Percentiles rank a stretch among this genome's conserved stretches.
Conservation (phyloP, 768 basidiomycete species). For the Pleurotus tuoliensis region DNA sequence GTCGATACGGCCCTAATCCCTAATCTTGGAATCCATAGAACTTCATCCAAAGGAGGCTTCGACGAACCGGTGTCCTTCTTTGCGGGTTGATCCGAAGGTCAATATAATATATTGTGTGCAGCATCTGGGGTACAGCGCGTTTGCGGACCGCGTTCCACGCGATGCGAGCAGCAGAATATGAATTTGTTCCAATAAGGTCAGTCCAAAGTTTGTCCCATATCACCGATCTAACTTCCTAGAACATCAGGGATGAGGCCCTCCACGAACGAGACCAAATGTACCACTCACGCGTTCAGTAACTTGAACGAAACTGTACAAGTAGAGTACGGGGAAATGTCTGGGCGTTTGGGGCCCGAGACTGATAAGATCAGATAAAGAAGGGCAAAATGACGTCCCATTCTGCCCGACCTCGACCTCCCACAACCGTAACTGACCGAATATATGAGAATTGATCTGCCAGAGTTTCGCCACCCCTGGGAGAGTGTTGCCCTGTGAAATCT, state of each 20-base stretch:
- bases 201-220: background rate
- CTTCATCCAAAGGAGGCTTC: too few relatives aligned
- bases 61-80: too few relatives aligned
- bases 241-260: background rate
- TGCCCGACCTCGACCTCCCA: too few relatives aligned
- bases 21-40: too few relatives aligned
- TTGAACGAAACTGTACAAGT: background rate
- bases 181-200: too few relatives aligned
- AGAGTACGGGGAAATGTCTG: background rate
- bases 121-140: too few relatives aligned
- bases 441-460: background rate
- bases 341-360: background rate
- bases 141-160: too few relatives aligned
- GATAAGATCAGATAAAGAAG: constrained; percentile 8
- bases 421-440: too few relatives aligned
- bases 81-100: too few relatives aligned
- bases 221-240: constrained; percentile 4
- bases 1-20: too few relatives aligned
- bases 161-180: too few relatives aligned
- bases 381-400: background rate
- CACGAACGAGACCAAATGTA: background rate
- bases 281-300: background rate
- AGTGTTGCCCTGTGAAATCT: background rate
- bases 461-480: background rate
- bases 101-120: too few relatives aligned